Base-by-base conservation (phyloP, 2,329 filamentous ascomycete species). In the Fusarium verrucosum region DNA sequence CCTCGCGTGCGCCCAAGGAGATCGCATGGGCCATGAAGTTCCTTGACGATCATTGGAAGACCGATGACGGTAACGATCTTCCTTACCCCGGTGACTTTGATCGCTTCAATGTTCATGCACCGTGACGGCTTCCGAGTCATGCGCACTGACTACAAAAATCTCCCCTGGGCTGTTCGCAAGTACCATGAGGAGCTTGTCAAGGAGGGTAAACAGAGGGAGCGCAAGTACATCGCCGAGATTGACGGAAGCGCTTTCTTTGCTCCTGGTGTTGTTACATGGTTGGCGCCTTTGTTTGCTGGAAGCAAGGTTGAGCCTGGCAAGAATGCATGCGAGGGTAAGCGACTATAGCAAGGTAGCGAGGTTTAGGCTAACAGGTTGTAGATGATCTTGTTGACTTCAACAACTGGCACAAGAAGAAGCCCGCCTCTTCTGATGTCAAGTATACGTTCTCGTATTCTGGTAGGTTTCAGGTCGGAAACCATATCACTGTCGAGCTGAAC, bases 101-200 rank as follows among this genome's bases (percentile, higher is more conserved):
- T 11, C 36, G 43, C 6, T 66, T 58, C n/a, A n/a, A n/a, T n/a
- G n/a, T n/a, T n/a, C 16, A 58, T 66, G 62, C 61, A 65, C 8
- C 52, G 43, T 1, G 43, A 54, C 4, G 62, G 62, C 2, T 65
- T 66, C n/a, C 58, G 61, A 4, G 43, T 66, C 3, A 50, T 65
- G 10, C 50, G 46, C 1, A 35, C 19, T 10, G 50, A 65, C 16
- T 66, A 58, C 16, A 44, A 65, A 14, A 19, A 65, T 8, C 26
- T 65, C 0, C 61, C 62, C 1, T 65, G 61, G 62, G 46, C 62
- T 44, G 62, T 66, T 16, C 57, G 62, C 20, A 52, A 66, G 22
- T 57, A 49, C 3, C 41, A 50, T 11, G 62, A 66, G 25, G 32
- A 43, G 5, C 47, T 66, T n/a, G 17, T 66, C 3, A 35, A 42